Conservation (phyloP, 208 protist species). For the Trypanosoma grayi region DNA sequence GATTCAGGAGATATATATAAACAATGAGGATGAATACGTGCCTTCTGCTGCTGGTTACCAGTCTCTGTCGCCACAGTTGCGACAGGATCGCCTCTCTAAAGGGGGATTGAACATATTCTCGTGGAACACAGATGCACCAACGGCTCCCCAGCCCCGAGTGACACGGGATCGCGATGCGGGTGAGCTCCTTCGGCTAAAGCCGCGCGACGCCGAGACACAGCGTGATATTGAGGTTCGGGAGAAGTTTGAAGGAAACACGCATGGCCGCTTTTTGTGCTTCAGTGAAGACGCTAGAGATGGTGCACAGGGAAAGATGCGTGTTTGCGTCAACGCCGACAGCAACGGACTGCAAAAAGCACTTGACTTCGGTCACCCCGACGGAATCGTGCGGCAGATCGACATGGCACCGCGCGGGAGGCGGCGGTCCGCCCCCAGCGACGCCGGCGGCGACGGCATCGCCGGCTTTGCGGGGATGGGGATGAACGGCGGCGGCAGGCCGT, state of each 20-base stretch:
- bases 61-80: background rate
- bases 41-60: constrained; percentile 26
- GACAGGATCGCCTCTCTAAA: constrained; percentile 11
- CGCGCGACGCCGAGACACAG: constrained; percentile 14
- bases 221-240: constrained; percentile 38
- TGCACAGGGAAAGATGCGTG: constrained; percentile 1
- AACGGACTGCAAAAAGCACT: background rate
- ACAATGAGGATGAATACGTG: constrained; percentile 12
- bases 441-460: constrained; percentile 26
- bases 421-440: constrained; percentile 9
- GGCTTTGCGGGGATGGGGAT: constrained; percentile 25
- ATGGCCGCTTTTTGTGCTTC: constrained; percentile 72
- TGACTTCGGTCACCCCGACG: background rate
- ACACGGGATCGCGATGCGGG: constrained; percentile 2
- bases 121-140: constrained; percentile 48
- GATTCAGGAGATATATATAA: constrained; percentile 7
- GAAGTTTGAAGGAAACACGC: constrained; percentile 47
- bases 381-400: background rate
- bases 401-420: constrained; percentile 1
- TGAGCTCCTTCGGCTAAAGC: constrained; percentile 12
- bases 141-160: background rate
- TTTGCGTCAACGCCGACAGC: background rate
- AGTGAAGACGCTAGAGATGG: constrained; percentile 33
- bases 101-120: constrained; percentile 68
- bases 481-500: background rate